Base-by-base conservation (phyloP, 441 rosid genomes). In the Euphorbia celastroides region DNA sequence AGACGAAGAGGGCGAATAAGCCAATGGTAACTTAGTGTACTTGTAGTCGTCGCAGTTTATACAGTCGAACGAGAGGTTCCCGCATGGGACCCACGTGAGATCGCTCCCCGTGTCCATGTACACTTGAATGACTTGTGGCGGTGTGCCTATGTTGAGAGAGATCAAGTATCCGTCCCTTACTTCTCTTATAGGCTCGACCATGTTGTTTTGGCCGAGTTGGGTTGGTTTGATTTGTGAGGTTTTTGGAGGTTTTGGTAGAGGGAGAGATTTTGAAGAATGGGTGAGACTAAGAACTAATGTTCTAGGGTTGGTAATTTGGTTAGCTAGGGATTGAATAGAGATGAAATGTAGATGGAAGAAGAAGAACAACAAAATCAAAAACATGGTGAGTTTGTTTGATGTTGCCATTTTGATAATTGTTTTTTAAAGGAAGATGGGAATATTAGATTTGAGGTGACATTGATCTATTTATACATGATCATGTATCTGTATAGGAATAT, bases 101-200 rank as follows among this genome's bases (percentile, higher is more conserved):
- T 91, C 97, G 75, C 94, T 91, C 0, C 97, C 97, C 1, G 97
- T 89, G 66, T 92, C 97, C 88, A 92, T 80, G 60, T 79, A 85
- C 7, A 89, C 88, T 77, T 89, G 91, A 62, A 87, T 83, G 67
- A 73, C 73, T 71, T 89, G 97, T 28, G 87, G 68, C n/a, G 97
- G 97, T 58, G 90, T 87, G 19, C 96, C 96, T 62, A 92, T 65
- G 65, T 75, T 82, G n/a, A 92, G 70, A 48, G 89, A 83, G 64
- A 92, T 79, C 72, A 92, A 54, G 69, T 83, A 92, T 2, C 94
- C 96, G 80, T 89, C 96, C 77, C 91, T 80, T 13, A 77, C 82
- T 79, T 79, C 92, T 72, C 80, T 86, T 51, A 87, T 62, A 0
- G 93, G 90, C 78, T 86, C 96, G 75, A 73, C 42, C 67, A 77